phyloP scores from a whole-genome alignment of 352 stramenopile genomes.

The Blastocystis sp. region DNA sequence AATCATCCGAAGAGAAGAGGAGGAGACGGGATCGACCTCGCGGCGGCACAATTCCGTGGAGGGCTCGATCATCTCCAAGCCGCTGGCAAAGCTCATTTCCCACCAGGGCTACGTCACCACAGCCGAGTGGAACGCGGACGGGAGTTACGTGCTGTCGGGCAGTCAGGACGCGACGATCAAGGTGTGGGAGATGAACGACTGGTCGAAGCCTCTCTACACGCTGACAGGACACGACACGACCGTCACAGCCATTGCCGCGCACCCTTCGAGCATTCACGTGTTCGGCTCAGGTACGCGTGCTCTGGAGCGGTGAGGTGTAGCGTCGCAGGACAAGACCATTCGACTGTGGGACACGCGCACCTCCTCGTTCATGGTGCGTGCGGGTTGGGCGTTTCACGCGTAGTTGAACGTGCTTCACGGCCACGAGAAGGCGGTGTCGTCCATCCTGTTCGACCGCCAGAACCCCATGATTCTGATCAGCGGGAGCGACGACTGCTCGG shows the following conservation, averaged over 20 bases:
- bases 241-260: constrained; percentile 50
- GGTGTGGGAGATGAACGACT: constrained; percentile 48
- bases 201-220: constrained; percentile 41
- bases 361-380: constrained; percentile 54
- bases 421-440: constrained; percentile 52
- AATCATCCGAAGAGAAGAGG: constrained; percentile 17
- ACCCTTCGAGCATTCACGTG: constrained; percentile 27
- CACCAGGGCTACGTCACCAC: constrained; percentile 47
- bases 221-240: constrained; percentile 63
- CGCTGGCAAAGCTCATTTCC: constrained; percentile 41
- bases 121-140: constrained; percentile 33
- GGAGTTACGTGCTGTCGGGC: constrained; percentile 18
- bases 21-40: neutral
- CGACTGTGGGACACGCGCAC: constrained; percentile 69
- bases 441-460: constrained; percentile 49
- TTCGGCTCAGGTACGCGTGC: constrained; percentile 34
- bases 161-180: constrained; percentile 66
- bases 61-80: constrained; percentile 1
- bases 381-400: neutral
- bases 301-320: neutral
- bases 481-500: constrained; percentile 69
- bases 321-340: constrained; percentile 71
- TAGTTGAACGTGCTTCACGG: constrained; percentile 71
- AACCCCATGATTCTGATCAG: constrained; percentile 61
- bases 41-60: neutral